These are phyloP conservation scores for Chloromonas sp. DNA, from an alignment of 163 green algal species.

Conservation along the genomic window DNA sequence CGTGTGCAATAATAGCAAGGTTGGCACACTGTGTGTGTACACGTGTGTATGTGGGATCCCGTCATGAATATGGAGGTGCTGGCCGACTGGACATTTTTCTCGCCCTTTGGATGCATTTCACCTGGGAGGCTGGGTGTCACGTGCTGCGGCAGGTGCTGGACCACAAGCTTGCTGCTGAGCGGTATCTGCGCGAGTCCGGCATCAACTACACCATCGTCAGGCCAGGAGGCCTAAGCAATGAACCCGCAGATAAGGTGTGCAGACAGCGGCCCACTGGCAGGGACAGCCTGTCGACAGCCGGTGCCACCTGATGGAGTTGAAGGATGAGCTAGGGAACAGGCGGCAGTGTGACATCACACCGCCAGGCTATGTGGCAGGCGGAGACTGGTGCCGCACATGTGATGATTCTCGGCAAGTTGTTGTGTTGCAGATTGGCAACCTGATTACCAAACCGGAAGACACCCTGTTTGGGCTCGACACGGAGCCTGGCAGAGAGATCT, in stretches of 20 bases:
- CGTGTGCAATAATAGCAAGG: no score
- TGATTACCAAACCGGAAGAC: slow-evolving; percentile 46
- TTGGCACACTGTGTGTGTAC: no score
- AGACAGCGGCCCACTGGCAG: neutral
- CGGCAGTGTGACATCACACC: neutral
- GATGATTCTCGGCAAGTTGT: neutral
- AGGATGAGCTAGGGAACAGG: neutral
- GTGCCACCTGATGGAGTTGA: neutral
- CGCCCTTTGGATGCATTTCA: no score
- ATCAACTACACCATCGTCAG: slow-evolving; percentile 62
- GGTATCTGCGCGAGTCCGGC: slow-evolving; percentile 45
- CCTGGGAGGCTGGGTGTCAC: neutral
- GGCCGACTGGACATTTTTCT: no score
- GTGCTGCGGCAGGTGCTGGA: slow-evolving; percentile 34
- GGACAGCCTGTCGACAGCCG: neutral
- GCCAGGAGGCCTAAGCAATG: slow-evolving; percentile 47
- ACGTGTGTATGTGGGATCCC: no score
- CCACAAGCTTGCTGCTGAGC: slow-evolving; percentile 51
- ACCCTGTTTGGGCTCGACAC: slow-evolving; percentile 43
- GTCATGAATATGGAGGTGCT: no score
- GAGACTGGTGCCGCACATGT: slow-evolving; percentile 3
- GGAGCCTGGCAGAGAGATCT: slow-evolving; percentile 44
- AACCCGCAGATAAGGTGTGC: slow-evolving; percentile 24
- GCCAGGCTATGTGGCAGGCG: slow-evolving; percentile 7
- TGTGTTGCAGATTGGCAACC: slow-evolving; percentile 29